These are phyloP conservation scores for Closterium sp. DNA, from an alignment of 139 green algal genomes.

Conservation along the genomic window DNA sequence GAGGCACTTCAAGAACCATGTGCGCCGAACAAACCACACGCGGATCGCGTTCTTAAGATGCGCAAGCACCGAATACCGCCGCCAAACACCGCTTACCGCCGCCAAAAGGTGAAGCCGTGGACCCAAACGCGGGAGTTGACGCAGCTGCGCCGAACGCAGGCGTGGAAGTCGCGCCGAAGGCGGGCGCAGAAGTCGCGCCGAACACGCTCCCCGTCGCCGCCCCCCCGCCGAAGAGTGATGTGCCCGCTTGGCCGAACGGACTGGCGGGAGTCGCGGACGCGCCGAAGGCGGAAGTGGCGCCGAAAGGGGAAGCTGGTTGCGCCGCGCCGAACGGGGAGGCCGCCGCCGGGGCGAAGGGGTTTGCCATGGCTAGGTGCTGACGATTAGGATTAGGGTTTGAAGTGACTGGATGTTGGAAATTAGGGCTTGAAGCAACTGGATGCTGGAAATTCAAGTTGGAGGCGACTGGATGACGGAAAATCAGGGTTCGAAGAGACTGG, in stretches of 20 bases:
- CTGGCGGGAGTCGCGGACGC: background rate
- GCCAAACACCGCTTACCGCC: background rate
- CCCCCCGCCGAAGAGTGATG: background rate
- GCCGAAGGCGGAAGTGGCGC: conserved; percentile 5
- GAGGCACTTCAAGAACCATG: background rate
- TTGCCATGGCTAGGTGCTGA: background rate
- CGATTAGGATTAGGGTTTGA: background rate
- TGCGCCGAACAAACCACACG: background rate
- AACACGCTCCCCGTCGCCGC: conserved; percentile 17
- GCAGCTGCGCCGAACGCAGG: conserved; percentile 22
- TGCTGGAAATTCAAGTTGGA: background rate
- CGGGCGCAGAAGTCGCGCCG: conserved; percentile 16
- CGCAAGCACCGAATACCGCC: background rate
- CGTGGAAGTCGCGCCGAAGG: conserved; percentile 29
- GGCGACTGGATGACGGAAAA: background rate
- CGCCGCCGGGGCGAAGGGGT: background rate
- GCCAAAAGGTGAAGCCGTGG: conserved; percentile 1
- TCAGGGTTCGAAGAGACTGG: background rate
- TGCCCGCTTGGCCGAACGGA: conserved; percentile 22
- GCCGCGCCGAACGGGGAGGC: background rate
- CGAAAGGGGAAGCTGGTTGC: background rate
- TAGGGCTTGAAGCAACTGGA: background rate
- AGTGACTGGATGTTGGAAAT: background rate
- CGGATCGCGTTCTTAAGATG: background rate
- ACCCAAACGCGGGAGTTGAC: background rate